Evolutionary conservation across 2,329 filamentous ascomycete genomes (phyloP).

Genomic region (Fusarium sp.): DNA sequence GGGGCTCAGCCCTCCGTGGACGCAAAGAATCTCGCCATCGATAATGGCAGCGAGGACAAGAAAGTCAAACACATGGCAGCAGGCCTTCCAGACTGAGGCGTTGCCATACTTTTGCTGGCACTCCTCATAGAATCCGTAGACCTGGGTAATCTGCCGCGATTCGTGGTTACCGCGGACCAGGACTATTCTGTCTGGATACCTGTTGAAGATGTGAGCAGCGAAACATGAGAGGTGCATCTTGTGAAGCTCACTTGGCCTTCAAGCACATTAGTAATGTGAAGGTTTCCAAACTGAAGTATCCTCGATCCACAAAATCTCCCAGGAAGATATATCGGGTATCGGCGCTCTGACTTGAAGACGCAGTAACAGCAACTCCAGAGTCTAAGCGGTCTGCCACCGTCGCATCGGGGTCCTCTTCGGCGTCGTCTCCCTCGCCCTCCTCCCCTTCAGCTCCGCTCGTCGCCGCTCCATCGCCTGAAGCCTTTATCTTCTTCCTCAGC

Average conservation of each 20-base stretch:
- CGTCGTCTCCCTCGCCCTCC: slow-evolving; percentile 58
- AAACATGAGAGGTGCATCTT: not conserved
- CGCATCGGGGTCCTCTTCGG: slow-evolving; percentile 48
- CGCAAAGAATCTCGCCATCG: slow-evolving; percentile 97
- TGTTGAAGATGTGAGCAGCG: slow-evolving; percentile 51
- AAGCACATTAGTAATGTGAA: slow-evolving; percentile 97
- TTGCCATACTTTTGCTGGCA: slow-evolving; percentile 99
- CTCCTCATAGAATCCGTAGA: slow-evolving; percentile 99
- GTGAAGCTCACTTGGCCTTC: slow-evolving; percentile 72
- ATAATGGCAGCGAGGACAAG: slow-evolving; percentile 96
- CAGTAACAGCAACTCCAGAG: slow-evolving; percentile 50
- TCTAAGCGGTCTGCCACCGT: slow-evolving; percentile 48
- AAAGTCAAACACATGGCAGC: slow-evolving; percentile 99
- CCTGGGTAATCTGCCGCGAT: slow-evolving; percentile 96
- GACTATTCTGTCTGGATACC: slow-evolving; percentile 95
- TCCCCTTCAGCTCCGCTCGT: slow-evolving; percentile 67
- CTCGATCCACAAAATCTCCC: slow-evolving; percentile 97
- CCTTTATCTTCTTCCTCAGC: slow-evolving; percentile 83
- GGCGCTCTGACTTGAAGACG: slow-evolving; percentile 57
- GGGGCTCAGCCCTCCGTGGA: slow-evolving; percentile 90
- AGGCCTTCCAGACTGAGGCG: slow-evolving; percentile 99
- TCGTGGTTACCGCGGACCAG: slow-evolving; percentile 98
- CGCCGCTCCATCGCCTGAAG: slow-evolving; percentile 46
- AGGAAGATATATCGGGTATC: slow-evolving; percentile 70
- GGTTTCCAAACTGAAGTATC: slow-evolving; percentile 97